Evolutionary conservation across 2,329 filamentous ascomycete species (phyloP), one percentile per base, ranked within the genome.

Genomic region (Endocalyx cinctus): DNA sequence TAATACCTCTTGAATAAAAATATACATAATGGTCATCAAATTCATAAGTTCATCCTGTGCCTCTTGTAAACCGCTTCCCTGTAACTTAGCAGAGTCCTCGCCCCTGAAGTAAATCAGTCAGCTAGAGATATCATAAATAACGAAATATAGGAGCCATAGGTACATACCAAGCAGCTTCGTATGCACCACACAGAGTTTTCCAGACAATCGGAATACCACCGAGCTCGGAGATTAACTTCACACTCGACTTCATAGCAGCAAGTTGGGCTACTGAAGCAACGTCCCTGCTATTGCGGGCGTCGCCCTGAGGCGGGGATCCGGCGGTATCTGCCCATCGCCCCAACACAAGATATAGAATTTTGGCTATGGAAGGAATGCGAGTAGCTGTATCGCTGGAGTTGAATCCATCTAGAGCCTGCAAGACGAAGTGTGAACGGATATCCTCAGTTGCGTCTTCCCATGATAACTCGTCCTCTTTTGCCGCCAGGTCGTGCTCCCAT

Each of bases 271-370:
- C 53, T 12, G 72, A 74, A 12, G 77, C 77, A 27, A 70, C 69
- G 5, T 52, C 58, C 35, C 57, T 57, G 6, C 60, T 59, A n/a
- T n/a, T n/a, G 44, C 68, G 70, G 10, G 67, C 69, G 27, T 66
- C 64, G 27, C 67, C 45, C 37, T 59, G 53, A 32, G 54, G 47
- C 5, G 52, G 37, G 32, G 62, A 54, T 18, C 77, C 74, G 19
- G 80, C 81, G 10, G 80, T 86, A 30, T 79, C 69, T 4, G 70
- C 74, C 84, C 84, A 89, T 22, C 80, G 67, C 2, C 84, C 84
- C 5, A 86, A 69, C 11, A 82, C 64, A 17, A 84, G 57, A 48
- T 82, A 82, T 4, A 78, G 59, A 27, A 82, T 56, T 28, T 69
- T 70, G 20, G 74, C 74, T 19, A 83, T 66, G 11, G 69, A 72